A percentile compares a stretch with the other conserved stretches of the same genome.
Conservation (phyloP, 1,284 basidiomycete genomes). For the Ceratobasidium sp. region DNA sequence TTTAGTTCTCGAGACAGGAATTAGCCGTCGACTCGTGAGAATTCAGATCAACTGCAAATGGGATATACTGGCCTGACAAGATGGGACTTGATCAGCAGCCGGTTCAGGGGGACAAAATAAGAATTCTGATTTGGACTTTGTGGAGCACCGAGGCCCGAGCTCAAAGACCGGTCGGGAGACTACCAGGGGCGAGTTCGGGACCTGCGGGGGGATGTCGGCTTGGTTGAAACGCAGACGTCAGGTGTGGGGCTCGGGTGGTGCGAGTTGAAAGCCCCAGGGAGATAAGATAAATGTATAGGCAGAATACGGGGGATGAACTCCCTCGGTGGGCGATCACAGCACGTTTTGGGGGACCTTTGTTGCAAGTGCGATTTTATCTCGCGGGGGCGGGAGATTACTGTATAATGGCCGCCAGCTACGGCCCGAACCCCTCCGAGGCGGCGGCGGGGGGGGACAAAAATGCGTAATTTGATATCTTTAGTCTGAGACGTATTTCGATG, state of each 20-base stretch:
- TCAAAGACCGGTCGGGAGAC: slow-evolving; percentile 18
- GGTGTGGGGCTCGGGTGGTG: not conserved
- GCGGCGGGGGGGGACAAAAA: not conserved
- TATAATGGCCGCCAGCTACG: not conserved
- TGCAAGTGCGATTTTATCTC: not conserved
- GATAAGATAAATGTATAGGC: slow-evolving; percentile 1
- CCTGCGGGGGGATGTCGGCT: slow-evolving; percentile 7
- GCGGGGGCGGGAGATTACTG: not conserved
- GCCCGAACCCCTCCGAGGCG: not conserved
- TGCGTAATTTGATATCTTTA: slow-evolving; percentile 16
- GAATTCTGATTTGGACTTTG: slow-evolving; percentile 27
- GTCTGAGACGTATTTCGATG: not conserved
- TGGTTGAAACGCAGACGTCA: not conserved
- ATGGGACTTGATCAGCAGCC: slow-evolving; percentile 20
- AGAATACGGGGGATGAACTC: not conserved
- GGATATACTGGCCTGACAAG: not conserved
- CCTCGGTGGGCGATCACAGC: not conserved
- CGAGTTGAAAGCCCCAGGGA: not conserved
- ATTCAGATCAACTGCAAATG: slow-evolving; percentile 9
- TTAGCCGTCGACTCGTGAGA: slow-evolving; percentile 17
- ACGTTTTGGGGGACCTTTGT: not conserved
- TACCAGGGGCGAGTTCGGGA: not conserved
- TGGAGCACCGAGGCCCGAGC: slow-evolving; percentile 14
- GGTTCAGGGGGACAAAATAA: not conserved
- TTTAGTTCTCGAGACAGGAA: not conserved